Percentiles rank a stretch among this genome's conserved stretches.
Evolutionary conservation across 805 yeast genomes (phyloP).

Genomic region (Barnettozyma sp.): DNA sequence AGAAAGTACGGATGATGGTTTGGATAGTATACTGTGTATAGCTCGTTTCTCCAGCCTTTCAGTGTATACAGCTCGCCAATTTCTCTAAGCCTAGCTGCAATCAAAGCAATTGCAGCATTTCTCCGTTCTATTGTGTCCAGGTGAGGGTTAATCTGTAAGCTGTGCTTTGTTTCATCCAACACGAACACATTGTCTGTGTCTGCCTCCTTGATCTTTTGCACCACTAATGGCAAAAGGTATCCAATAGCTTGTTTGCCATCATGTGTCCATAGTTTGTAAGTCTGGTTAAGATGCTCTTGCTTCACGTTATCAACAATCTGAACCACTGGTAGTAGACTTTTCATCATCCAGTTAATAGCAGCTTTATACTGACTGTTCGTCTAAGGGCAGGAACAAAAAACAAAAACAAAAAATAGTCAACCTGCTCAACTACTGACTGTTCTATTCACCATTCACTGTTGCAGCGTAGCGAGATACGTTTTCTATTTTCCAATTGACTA

Average conservation of each 20-base stretch:
- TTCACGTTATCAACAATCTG: constrained; percentile 24
- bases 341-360: too few species aligned
- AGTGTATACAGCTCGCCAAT: constrained; percentile 32
- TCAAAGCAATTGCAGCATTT: constrained; percentile 31
- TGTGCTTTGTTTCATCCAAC: constrained; percentile 21
- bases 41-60: constrained; percentile 82
- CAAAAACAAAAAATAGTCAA: background rate
- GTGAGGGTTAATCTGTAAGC: constrained; percentile 25
- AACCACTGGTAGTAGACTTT: constrained; percentile 6
- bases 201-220: constrained; percentile 6
- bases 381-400: too few species aligned
- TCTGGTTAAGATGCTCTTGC: constrained; percentile 3
- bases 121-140: constrained; percentile 37
- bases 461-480: too few species aligned
- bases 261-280: constrained; percentile 14
- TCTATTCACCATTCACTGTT: too few species aligned
- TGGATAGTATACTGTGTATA: constrained; percentile 63
- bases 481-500: background rate
- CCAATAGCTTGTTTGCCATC: constrained; percentile 16
- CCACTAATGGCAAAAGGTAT: constrained; percentile 12
- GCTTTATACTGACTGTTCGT: too few species aligned
- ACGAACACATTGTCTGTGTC: constrained; percentile 11
- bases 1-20: constrained; percentile 49
- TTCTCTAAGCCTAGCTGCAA: constrained; percentile 39
- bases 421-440: background rate